Evolutionary conservation across 306 rosid genomes (phyloP).

Genomic region (Cicer pinnatifidum): DNA sequence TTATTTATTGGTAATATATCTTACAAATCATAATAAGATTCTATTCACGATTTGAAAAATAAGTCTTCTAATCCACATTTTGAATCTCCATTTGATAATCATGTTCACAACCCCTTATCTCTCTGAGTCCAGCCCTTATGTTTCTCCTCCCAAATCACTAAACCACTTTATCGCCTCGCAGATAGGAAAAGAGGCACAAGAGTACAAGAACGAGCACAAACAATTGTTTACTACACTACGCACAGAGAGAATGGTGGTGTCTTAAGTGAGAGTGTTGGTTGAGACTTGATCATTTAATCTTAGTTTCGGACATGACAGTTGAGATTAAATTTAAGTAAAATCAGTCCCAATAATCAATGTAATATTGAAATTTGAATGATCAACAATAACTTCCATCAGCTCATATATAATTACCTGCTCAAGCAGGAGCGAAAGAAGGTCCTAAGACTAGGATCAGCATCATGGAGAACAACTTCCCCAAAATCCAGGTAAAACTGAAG

Average conservation of each 20-base stretch:
- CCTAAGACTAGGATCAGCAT: constrained; percentile 91
- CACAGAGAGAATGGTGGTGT: not conserved
- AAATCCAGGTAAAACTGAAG: constrained; percentile 94
- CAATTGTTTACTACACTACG: not conserved
- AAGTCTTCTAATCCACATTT: too few relatives aligned
- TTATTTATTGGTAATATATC: too few relatives aligned
- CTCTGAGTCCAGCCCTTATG: not conserved
- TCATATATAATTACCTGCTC: constrained; percentile 69
- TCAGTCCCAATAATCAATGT: not conserved
- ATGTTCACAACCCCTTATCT: not conserved
- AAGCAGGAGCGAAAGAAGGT: constrained; percentile 83
- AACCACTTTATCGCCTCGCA: not conserved
- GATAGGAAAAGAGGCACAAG: not conserved
- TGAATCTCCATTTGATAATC: too few relatives aligned
- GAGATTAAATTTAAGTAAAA: not conserved
- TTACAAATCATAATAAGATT: too few relatives aligned
- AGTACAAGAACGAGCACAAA: constrained; percentile 10
- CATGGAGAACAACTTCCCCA: constrained; percentile 90
- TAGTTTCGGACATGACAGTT: not conserved
- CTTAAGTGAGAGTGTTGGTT: not conserved
- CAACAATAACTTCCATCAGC: constrained; percentile 4
- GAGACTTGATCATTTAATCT: not conserved
- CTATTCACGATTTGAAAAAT: too few relatives aligned
- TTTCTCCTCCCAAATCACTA: not conserved
- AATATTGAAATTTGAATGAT: not conserved